A percentile compares a stretch with the other conserved stretches of the same genome.
Evolutionary conservation across 2,329 filamentous ascomycete species (phyloP).

Genomic region (Xylariaceae sp.): DNA sequence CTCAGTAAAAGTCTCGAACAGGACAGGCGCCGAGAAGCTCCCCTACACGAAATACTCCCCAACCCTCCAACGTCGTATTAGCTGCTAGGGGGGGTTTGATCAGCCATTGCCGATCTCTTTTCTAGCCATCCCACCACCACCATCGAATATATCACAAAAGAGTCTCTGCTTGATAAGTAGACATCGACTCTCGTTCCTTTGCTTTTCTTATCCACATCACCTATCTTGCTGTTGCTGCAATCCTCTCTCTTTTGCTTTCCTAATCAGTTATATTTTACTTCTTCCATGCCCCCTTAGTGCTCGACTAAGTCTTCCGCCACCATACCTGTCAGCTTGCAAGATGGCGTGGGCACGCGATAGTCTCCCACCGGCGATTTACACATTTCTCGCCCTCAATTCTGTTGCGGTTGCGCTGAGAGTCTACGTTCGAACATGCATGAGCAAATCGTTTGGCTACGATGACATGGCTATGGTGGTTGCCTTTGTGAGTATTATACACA

Average conservation of each 20-base stretch:
- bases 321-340: constrained; percentile 8
- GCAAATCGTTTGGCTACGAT: constrained; percentile 31
- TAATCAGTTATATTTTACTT: constrained; percentile 7
- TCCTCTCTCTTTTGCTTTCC: constrained; percentile 1
- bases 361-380: constrained; percentile 28
- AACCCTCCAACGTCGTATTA: constrained; percentile 8
- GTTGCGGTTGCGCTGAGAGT: constrained; percentile 27
- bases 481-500: constrained; percentile 26
- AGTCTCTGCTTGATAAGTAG: constrained; percentile 5
- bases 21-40: not conserved
- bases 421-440: constrained; percentile 26
- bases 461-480: constrained; percentile 27
- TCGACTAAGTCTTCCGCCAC: constrained; percentile 2
- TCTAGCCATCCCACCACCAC: constrained; percentile 14
- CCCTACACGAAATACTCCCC: constrained; percentile 11
- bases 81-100: constrained; percentile 21
- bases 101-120: constrained; percentile 16
- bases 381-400: constrained; percentile 26
- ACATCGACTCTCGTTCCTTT: not conserved
- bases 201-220: too few relatives aligned
- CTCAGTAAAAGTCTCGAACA: too few relatives aligned
- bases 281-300: constrained; percentile 18
- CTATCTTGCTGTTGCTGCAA: too few relatives aligned
- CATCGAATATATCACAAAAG: constrained; percentile 1
- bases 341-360: constrained; percentile 33